Percentiles rank a stretch among this genome's conserved stretches.
Evolutionary conservation across 1,139 yeast genomes (phyloP).

Genomic region (Yamadazyma songkhlaensis): DNA sequence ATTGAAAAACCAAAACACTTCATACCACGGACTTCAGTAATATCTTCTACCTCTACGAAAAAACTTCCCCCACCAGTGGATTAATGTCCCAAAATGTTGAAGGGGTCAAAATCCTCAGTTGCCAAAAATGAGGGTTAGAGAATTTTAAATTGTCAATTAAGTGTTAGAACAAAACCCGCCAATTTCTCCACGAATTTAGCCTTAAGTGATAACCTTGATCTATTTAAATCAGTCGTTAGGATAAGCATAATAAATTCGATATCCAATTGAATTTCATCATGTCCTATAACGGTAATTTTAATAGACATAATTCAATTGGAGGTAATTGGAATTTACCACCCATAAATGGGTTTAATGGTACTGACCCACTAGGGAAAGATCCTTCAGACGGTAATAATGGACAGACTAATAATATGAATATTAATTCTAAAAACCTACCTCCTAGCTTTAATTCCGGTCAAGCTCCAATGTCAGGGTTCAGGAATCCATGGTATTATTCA

Average conservation of each 20-base stretch:
- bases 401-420: background rate
- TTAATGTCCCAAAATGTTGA: no score
- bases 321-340: slow-evolving; percentile 34
- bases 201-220: no score
- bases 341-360: slow-evolving; percentile 11
- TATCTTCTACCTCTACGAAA: no score
- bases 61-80: no score
- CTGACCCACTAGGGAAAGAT: background rate
- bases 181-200: no score
- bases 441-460: slow-evolving; percentile 1
- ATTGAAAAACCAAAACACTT: no score
- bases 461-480: slow-evolving; percentile 29
- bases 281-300: slow-evolving; percentile 2
- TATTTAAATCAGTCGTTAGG: no score
- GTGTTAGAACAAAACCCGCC: no score
- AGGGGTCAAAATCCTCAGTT: background rate
- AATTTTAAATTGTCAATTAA: no score
- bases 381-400: background rate
- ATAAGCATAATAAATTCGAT: background rate
- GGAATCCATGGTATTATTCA: slow-evolving; percentile 46
- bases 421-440: background rate
- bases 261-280: background rate
- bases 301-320: slow-evolving; percentile 41
- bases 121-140: slow-evolving; percentile 3
- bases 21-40: no score